Evolutionary conservation across 2,329 filamentous ascomycete species (phyloP).

Genomic region (Phoma sp.): DNA sequence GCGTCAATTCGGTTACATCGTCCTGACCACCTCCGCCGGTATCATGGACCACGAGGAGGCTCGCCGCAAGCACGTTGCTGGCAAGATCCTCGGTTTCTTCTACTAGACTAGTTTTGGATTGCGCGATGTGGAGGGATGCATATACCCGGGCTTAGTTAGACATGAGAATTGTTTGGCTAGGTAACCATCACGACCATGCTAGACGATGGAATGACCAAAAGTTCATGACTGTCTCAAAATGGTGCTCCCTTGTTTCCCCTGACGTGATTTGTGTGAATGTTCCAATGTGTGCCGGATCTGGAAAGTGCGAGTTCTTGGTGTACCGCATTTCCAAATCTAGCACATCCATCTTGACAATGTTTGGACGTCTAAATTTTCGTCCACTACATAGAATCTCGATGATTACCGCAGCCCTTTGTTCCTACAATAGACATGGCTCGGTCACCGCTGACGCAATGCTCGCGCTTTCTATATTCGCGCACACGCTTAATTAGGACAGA

Average conservation of each 20-base stretch:
- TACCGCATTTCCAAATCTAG: too few species aligned
- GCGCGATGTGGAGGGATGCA: constrained; percentile 33
- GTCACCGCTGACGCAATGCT: too few species aligned
- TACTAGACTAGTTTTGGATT: constrained; percentile 68
- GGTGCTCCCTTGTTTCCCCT: too few species aligned
- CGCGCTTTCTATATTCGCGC: too few species aligned
- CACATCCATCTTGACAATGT: too few species aligned
- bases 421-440: too few species aligned
- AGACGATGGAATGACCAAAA: constrained; percentile 44
- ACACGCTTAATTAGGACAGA: too few species aligned
- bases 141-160: constrained; percentile 40
- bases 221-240: constrained; percentile 23
- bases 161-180: constrained; percentile 32
- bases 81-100: constrained; percentile 99
- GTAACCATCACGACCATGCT: constrained; percentile 38
- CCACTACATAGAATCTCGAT: too few species aligned
- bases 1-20: constrained; percentile 99
- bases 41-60: constrained; percentile 99
- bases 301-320: too few species aligned
- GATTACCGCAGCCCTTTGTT: too few species aligned
- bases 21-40: constrained; percentile 97
- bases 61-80: constrained; percentile 96
- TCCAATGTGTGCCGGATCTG: too few species aligned
- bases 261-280: too few species aligned
- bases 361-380: not conserved